Base-by-base conservation (phyloP, 2,329 filamentous ascomycete species). In the Coleophoma cylindrospora region DNA sequence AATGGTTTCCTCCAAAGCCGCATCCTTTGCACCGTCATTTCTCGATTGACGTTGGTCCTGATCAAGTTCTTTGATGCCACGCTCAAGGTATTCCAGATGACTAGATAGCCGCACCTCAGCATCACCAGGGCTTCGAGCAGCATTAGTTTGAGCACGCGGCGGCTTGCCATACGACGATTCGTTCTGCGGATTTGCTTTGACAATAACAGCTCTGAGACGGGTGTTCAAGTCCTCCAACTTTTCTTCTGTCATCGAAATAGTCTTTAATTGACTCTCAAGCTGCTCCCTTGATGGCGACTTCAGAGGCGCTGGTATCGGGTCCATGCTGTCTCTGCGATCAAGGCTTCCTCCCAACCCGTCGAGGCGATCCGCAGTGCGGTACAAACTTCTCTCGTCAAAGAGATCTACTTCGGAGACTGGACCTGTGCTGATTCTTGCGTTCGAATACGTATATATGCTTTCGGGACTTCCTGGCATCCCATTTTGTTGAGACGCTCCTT, bases 361-460 rank as follows among this genome's bases (percentile, higher is more conserved):
- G 17, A 84, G 66, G 51, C 81, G 78, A 57, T 90, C 87, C 6
- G 86, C 78, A 11, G 84, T 77, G 47, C 79, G 74, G 63, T 91
- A 94, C 8, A 90, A 71, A 62, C 83, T 88, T 51, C 83, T 77
- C 56, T 94, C 88, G 61, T 95, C 88, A 60, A 95, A 91, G 44
- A 85, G 79, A 51, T 82, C 70, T 7, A 81, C 77, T 14, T 81
- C 79, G 37, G 72, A 72, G 1, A 73, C 64, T 15, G 74, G 72
- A 34, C 81, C 79, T 54, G 81, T 63, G 59, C 81, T 83, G 52
- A 80, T 79, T 46, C 79, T 75, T 45, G 77, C 77, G 60, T 83
- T 79, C 12, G 81, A 76, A 58, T 83, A 86, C 1, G 82, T 84
- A 61, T 89, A 86, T 55, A 89, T 80, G 70, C 86, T 91, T 64